Evolutionary conservation across 139 green algal species (phyloP).

Genomic region (Pleodorina starrii): DNA sequence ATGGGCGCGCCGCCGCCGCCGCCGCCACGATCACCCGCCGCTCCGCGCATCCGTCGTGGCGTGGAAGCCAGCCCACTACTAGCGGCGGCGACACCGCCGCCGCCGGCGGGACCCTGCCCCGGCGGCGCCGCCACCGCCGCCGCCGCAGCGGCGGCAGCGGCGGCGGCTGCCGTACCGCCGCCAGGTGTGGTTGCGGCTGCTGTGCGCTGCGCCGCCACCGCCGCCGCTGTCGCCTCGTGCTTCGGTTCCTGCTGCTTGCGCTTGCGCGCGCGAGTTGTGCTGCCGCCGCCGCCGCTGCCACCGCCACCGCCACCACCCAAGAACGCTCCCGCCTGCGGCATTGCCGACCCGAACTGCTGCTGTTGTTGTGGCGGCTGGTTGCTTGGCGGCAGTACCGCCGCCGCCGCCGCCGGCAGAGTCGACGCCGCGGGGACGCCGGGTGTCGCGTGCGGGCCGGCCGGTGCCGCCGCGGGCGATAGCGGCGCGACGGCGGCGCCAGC

Average conservation of each 20-base stretch:
- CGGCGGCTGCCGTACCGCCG: background rate
- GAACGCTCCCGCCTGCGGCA: background rate
- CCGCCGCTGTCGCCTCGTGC: background rate
- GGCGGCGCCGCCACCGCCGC: background rate
- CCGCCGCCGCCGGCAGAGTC: too few relatives aligned
- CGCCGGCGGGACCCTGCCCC: background rate
- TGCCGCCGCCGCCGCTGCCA: background rate
- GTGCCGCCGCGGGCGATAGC: too few relatives aligned
- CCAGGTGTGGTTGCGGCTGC: background rate
- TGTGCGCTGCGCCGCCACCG: background rate
- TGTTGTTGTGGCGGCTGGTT: background rate
- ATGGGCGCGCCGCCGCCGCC: background rate
- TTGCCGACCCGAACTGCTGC: too few relatives aligned
- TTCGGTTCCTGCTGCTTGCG: conserved; percentile 42
- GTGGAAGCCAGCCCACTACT: too few relatives aligned
- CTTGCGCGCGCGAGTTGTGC: background rate
- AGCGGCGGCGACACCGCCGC: background rate
- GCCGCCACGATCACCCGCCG: background rate
- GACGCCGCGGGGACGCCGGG: too few relatives aligned
- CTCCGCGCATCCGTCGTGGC: background rate
- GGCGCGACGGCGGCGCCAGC: background rate
- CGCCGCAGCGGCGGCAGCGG: too few relatives aligned
- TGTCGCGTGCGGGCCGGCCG: too few relatives aligned
- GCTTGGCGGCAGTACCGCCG: too few relatives aligned
- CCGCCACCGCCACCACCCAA: background rate